Base-by-base conservation (phyloP, 257 asterid genomes). In the Voacanga thouarsii region DNA sequence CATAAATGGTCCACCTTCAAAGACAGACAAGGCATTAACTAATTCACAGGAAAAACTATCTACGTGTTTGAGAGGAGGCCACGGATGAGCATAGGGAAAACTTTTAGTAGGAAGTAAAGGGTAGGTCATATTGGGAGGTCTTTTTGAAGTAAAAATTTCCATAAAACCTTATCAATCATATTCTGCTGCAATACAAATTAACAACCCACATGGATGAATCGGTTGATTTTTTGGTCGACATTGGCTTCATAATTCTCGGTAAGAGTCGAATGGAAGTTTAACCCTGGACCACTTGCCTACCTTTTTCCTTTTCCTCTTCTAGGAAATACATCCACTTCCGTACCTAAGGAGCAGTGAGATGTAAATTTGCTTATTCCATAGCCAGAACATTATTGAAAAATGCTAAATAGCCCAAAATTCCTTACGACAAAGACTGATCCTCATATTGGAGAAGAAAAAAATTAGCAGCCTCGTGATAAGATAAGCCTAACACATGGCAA, bases 121-220 rank as follows among this genome's bases (percentile, higher is more conserved):
- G 30, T 44, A 69, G 56, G 56, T 21, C 19, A 26, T 53, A 53
- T 30, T 50, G 74, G 9, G 66, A 33, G 16, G 39, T 14, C 39
- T 5, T 26, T 68, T 60, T 15, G n/a, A 71, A 60, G 77, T 78
- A 74, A 84, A 33, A 33, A 33, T 51, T 18, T 55, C 15, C 26
- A 1, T 28, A 43, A 56, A 55, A 26, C 11, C 3, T 47, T 81
- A 65, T 79, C 59, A 76, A 77, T 81, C 80, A 55, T 80, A 75
- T 80, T 50, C 64, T 72, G 50, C 6, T 45, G 74, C 75, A 78
- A 74, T 83, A 78, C 80, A 80, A 76, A 67, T 7, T 26, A 64
- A 59, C 86, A 45, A 49, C 41, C 56, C 71, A 66, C 78, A 65
- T 55, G 81, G 61, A 23, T 41, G 71, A 71, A 64, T 71, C 53